These are phyloP conservation scores for Funneliformis mosseae DNA, from an alignment of 192 early-diverging fungal genomes.

Conservation along the genomic window DNA sequence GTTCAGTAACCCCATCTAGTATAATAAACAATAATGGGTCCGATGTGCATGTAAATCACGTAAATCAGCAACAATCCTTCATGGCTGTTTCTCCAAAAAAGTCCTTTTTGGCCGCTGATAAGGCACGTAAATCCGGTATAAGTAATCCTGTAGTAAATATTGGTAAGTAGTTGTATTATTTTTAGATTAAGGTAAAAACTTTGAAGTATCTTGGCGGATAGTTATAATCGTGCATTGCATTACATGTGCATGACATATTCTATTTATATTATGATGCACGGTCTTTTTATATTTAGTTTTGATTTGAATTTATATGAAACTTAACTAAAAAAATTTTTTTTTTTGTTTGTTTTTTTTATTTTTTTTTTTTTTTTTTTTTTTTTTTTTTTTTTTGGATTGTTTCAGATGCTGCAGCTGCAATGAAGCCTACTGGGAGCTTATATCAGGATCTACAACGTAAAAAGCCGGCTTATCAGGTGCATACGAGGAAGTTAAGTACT, in stretches of 20 bases:
- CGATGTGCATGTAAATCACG: neutral
- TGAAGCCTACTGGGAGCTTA: constrained; percentile 46
- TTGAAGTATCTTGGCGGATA: neutral
- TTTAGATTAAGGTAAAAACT: neutral
- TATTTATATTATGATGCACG: too few relatives aligned
- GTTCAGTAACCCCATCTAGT: neutral
- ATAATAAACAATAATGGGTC: neutral
- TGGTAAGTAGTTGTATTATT: neutral
- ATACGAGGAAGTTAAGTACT: constrained; percentile 11
- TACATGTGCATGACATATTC: neutral
- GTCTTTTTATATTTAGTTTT: too few relatives aligned
- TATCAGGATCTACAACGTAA: neutral
- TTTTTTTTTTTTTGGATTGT: neutral
- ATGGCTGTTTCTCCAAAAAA: constrained; percentile 42
- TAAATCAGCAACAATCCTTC: neutral
- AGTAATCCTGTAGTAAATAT: constrained; percentile 47
- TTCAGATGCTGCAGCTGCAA: constrained; percentile 56
- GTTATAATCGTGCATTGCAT: neutral
- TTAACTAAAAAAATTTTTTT: too few relatives aligned
- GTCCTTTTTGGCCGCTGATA: constrained; percentile 44
- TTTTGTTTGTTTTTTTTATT: too few relatives aligned
- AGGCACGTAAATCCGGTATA: constrained; percentile 48
- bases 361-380: neutral
- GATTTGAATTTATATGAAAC: too few relatives aligned
- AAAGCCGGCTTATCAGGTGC: neutral